Conservation (phyloP, 441 rosid genomes). For the Omphalea diandra region DNA sequence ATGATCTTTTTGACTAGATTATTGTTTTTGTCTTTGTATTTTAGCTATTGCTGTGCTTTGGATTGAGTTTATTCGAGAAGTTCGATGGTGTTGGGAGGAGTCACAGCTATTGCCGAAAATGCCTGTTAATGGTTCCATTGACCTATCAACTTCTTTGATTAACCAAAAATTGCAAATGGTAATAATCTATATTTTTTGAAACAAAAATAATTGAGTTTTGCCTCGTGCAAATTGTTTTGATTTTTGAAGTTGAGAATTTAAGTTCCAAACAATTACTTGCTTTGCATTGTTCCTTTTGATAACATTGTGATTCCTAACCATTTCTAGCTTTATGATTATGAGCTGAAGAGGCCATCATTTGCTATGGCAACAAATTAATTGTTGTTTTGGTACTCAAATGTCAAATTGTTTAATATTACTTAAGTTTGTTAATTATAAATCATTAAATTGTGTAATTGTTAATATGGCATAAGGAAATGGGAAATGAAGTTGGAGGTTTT, state of each 20-base stretch:
- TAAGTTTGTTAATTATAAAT: neutral
- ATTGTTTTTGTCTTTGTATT: conserved; percentile 27
- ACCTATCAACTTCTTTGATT: conserved; percentile 82
- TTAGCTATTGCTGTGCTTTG: conserved; percentile 93
- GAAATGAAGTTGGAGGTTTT: neutral
- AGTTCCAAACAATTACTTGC: neutral
- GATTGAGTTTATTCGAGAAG: conserved; percentile 97
- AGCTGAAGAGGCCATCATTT: neutral
- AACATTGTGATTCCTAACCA: neutral
- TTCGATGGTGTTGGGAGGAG: conserved; percentile 99
- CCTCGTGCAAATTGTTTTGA: neutral
- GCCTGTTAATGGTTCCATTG: conserved; percentile 63
- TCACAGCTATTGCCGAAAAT: conserved; percentile 83
- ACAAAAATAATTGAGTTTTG: neutral
- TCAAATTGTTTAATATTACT: neutral
- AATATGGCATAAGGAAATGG: neutral
- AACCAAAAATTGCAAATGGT: conserved; percentile 97
- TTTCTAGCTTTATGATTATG: neutral
- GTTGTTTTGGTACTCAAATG: conserved; percentile 8
- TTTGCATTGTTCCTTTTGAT: neutral
- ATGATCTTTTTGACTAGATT: conserved; percentile 18
- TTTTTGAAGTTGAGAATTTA: neutral
- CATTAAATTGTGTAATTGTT: neutral
- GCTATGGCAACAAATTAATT: neutral
- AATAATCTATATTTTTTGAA: conserved; percentile 25